These are phyloP conservation scores for Ophiostoma sp. DNA, from an alignment of 2,329 filamentous ascomycete genomes.

Conservation along the genomic window DNA sequence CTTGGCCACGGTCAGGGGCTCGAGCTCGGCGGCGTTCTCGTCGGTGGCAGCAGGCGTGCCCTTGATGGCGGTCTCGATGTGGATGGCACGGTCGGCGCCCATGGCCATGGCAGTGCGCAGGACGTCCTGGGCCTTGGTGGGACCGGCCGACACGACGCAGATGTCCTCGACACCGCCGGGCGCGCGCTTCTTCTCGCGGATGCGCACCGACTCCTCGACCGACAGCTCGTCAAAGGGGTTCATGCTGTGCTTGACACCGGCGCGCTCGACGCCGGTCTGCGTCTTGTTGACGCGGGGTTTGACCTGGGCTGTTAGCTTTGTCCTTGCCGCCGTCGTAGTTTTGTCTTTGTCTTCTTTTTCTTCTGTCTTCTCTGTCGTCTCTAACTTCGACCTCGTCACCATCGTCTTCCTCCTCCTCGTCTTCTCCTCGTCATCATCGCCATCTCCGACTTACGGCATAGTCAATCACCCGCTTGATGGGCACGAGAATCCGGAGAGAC, in stretches of 20 bases:
- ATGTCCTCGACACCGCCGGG: slow-evolving; percentile 81
- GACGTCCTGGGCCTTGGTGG: slow-evolving; percentile 79
- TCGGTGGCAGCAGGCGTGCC: slow-evolving; percentile 50
- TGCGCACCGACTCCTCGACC: slow-evolving; percentile 89
- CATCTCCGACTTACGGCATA: slow-evolving; percentile 58
- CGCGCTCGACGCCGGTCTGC: slow-evolving; percentile 82
- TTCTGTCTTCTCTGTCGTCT: background rate
- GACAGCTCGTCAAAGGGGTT: slow-evolving; percentile 99
- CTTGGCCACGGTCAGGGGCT: slow-evolving; percentile 91
- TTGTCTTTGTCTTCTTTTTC: background rate
- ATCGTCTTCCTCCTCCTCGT: background rate
- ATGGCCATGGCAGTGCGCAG: slow-evolving; percentile 97
- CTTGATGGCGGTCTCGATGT: slow-evolving; percentile 63
- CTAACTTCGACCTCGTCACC: too few relatives aligned
- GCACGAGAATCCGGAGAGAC: slow-evolving; percentile 68
- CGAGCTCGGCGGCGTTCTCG: slow-evolving; percentile 69
- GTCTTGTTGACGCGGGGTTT: slow-evolving; percentile 65
- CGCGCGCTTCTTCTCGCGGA: slow-evolving; percentile 77
- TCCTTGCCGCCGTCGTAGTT: background rate
- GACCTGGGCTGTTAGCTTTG: slow-evolving; percentile 43
- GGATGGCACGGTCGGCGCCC: slow-evolving; percentile 88
- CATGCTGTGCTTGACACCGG: slow-evolving; percentile 93
- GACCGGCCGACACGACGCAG: slow-evolving; percentile 80
- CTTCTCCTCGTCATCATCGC: background rate
- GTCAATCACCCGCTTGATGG: slow-evolving; percentile 80